phyloP scores from a whole-genome alignment of 2,329 filamentous ascomycete species.

The Talaromyces verruculosus region DNA sequence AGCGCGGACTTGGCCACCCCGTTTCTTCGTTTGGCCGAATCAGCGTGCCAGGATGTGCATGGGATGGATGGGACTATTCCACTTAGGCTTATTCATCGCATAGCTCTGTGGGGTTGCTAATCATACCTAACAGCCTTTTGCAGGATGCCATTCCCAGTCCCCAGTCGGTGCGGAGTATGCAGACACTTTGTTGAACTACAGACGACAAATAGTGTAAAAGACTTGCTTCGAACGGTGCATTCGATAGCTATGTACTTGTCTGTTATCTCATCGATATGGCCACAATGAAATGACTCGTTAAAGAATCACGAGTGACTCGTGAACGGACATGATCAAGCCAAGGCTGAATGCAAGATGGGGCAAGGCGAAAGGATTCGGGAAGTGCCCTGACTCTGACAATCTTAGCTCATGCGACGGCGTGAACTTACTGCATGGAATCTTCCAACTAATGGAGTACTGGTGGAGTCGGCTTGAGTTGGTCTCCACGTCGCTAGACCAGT shows the following conservation, averaged over 20 bases:
- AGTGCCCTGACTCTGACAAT: background rate
- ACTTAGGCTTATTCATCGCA: background rate
- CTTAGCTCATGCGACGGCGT: background rate
- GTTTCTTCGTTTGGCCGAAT: background rate
- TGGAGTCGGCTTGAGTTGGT: background rate
- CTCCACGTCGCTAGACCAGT: conserved; percentile 1
- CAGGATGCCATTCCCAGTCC: background rate
- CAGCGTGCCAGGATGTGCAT: background rate
- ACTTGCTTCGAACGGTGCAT: background rate
- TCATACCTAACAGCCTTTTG: background rate
- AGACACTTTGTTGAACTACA: background rate
- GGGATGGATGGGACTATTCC: background rate
- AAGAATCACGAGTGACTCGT: background rate
- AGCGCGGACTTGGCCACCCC: background rate
- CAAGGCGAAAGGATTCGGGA: background rate
- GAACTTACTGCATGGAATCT: conserved; percentile 2
- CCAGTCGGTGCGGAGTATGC: background rate
- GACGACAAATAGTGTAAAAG: background rate
- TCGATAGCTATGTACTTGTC: background rate
- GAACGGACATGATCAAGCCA: background rate
- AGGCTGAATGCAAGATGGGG: background rate
- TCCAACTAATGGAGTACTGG: background rate
- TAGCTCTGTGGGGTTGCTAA: background rate
- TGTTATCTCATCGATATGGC: background rate
- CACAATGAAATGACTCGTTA: background rate